phyloP scores from a whole-genome alignment of 805 yeast species.

The Metschnikowia gelsemii region DNA sequence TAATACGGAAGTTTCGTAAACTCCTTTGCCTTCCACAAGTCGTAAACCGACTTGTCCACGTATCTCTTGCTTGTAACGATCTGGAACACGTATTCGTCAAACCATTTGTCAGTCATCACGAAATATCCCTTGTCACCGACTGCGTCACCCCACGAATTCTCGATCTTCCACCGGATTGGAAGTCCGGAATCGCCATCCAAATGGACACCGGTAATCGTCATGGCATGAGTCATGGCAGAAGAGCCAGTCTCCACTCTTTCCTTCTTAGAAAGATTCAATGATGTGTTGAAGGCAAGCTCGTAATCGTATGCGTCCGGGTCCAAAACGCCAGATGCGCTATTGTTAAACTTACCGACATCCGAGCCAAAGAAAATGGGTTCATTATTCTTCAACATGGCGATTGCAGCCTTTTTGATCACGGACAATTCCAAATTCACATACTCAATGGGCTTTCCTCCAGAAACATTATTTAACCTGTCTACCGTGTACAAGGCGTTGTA shows the following conservation, averaged over 20 bases:
- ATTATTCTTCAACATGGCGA: constrained; percentile 65
- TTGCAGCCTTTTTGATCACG: constrained; percentile 57
- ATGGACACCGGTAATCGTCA: constrained; percentile 82
- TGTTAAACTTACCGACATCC: constrained; percentile 79
- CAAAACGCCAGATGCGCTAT: constrained; percentile 64
- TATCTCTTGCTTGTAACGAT: constrained; percentile 39
- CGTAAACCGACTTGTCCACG: constrained; percentile 37
- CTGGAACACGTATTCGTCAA: constrained; percentile 43
- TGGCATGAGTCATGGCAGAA: constrained; percentile 86
- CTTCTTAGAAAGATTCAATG: constrained; percentile 54
- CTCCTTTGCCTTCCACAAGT: constrained; percentile 35
- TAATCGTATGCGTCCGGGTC: constrained; percentile 71
- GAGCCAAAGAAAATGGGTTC: constrained; percentile 87
- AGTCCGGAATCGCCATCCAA: constrained; percentile 49
- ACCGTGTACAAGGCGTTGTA: constrained; percentile 64
- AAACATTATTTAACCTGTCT: constrained; percentile 71
- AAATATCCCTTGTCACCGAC: constrained; percentile 43
- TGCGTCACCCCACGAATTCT: constrained; percentile 45
- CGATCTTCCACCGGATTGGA: constrained; percentile 46
- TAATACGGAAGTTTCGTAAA: constrained; percentile 36
- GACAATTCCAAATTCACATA: constrained; percentile 69
- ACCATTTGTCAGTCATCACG: constrained; percentile 46
- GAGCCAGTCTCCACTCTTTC: constrained; percentile 70
- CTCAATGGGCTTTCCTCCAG: constrained; percentile 65
- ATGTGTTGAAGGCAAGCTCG: constrained; percentile 53